phyloP scores from a whole-genome alignment of 2,329 filamentous ascomycete genomes.

The Nigrograna mackinnonii region DNA sequence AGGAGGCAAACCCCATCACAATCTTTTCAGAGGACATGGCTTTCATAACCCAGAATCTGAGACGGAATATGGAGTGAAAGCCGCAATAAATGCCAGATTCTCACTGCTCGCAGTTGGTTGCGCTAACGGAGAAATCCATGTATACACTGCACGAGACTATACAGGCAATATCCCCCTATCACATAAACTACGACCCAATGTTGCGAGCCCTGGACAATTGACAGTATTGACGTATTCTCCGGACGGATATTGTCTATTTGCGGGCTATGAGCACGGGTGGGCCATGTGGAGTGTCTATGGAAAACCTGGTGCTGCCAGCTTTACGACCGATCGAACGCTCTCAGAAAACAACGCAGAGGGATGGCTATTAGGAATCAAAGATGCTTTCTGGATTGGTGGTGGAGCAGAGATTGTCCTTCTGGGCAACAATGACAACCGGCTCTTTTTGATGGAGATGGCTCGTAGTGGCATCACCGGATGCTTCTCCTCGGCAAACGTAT shows the following conservation, averaged over 20 bases:
- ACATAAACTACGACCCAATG: slow-evolving; percentile 73
- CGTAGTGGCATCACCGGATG: slow-evolving; percentile 91
- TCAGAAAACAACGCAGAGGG: slow-evolving; percentile 72
- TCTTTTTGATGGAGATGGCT: slow-evolving; percentile 91
- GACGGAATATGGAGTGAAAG: slow-evolving; percentile 67
- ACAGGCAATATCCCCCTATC: slow-evolving; percentile 88
- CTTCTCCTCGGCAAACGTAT: slow-evolving; percentile 88
- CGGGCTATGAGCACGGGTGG: slow-evolving; percentile 91
- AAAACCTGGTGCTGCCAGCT: slow-evolving; percentile 84
- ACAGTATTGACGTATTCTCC: slow-evolving; percentile 84
- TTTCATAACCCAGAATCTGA: slow-evolving; percentile 75
- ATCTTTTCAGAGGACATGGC: slow-evolving; percentile 85
- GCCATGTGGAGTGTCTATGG: slow-evolving; percentile 97
- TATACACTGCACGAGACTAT: slow-evolving; percentile 95
- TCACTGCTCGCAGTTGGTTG: slow-evolving; percentile 90
- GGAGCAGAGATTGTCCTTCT: slow-evolving; percentile 84
- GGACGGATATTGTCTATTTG: slow-evolving; percentile 95
- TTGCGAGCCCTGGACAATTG: slow-evolving; percentile 72
- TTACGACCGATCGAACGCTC: slow-evolving; percentile 68
- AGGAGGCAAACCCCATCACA: slow-evolving; percentile 57
- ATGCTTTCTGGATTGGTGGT: slow-evolving; percentile 84
- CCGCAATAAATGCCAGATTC: slow-evolving; percentile 91
- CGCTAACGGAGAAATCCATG: slow-evolving; percentile 74
- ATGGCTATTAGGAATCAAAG: slow-evolving; percentile 79
- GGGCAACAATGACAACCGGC: slow-evolving; percentile 69